phyloP scores from a whole-genome alignment of 768 basidiomycete genomes.

The Boletus rubropictus region DNA sequence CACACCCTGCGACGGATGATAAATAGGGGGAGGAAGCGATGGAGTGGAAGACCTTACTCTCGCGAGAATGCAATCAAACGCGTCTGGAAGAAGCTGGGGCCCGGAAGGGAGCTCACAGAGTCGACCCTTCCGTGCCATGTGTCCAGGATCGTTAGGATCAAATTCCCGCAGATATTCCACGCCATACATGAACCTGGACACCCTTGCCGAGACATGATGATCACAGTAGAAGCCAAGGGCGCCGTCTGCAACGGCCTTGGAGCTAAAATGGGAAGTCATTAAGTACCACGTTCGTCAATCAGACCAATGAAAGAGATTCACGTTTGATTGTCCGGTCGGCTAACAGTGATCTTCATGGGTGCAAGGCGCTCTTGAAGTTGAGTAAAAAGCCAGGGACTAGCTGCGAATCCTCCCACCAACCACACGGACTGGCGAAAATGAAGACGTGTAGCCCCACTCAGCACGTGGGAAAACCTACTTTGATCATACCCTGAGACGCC shows the following conservation, averaged over 20 bases:
- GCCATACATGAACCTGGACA: constrained; percentile 79
- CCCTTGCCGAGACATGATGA: constrained; percentile 75
- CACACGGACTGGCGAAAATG: constrained; percentile 57
- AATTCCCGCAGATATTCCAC: constrained; percentile 72
- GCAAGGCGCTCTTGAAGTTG: constrained; percentile 68
- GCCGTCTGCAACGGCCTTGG: constrained; percentile 81
- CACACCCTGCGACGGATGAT: constrained; percentile 41
- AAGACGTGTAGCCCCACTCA: constrained; percentile 4
- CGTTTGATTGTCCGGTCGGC: constrained; percentile 77
- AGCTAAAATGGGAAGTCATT: constrained; percentile 37
- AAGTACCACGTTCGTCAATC: constrained; percentile 3
- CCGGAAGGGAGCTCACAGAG: constrained; percentile 74
- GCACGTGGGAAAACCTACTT: constrained; percentile 32
- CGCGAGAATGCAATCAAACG: constrained; percentile 75
- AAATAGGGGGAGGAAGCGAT: constrained; percentile 3
- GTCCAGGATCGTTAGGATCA: constrained; percentile 60
- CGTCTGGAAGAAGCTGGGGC: constrained; percentile 71
- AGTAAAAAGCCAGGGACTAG: constrained; percentile 72
- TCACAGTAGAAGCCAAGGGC: constrained; percentile 82
- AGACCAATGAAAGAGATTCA: constrained; percentile 31
- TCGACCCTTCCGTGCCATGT: constrained; percentile 54
- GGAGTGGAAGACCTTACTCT: constrained; percentile 40
- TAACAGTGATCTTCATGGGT: constrained; percentile 53
- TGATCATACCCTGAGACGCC: constrained; percentile 61
- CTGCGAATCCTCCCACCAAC: constrained; percentile 79